phyloP scores from a whole-genome alignment of 2,329 filamentous ascomycete species.

The Paecilomyces sp. region DNA sequence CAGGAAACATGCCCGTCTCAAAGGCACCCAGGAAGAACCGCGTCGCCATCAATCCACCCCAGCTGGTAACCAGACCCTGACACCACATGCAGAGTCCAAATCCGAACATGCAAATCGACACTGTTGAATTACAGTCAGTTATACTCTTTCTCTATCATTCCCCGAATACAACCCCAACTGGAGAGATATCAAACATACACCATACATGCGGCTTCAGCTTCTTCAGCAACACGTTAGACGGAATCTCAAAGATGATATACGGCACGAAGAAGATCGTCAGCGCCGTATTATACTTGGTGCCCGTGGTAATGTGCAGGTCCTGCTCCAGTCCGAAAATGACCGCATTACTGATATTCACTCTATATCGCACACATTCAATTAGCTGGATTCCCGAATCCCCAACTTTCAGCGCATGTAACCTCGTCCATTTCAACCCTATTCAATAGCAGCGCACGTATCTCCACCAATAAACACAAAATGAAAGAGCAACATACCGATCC shows the following conservation, averaged over 20 bases:
- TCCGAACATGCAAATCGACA: conserved; percentile 74
- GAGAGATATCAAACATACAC: conserved; percentile 35
- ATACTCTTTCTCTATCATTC: not conserved
- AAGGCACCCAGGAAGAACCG: conserved; percentile 80
- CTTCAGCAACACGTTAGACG: conserved; percentile 67
- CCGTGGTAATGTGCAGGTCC: conserved; percentile 52
- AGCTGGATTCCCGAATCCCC: not conserved
- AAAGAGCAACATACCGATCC: conserved; percentile 35
- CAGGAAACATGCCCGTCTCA: conserved; percentile 65
- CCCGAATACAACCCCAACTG: not conserved
- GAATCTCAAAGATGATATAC: conserved; percentile 60
- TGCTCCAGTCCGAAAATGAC: conserved; percentile 57
- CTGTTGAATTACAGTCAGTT: conserved; percentile 15
- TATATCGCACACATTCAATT: conserved; percentile 9
- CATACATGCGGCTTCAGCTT: conserved; percentile 59
- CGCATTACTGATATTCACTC: conserved; percentile 76
- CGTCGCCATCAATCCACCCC: conserved; percentile 67
- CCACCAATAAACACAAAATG: not conserved
- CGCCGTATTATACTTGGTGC: conserved; percentile 63
- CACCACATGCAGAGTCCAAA: conserved; percentile 70
- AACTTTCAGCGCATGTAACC: too few relatives aligned
- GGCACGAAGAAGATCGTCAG: conserved; percentile 78
- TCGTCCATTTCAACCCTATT: too few relatives aligned
- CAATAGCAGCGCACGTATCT: conserved; percentile 3
- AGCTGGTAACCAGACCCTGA: conserved; percentile 73